Evolutionary conservation across 2,329 filamentous ascomycete species (phyloP).

Genomic region (Colletotrichum truncatum): DNA sequence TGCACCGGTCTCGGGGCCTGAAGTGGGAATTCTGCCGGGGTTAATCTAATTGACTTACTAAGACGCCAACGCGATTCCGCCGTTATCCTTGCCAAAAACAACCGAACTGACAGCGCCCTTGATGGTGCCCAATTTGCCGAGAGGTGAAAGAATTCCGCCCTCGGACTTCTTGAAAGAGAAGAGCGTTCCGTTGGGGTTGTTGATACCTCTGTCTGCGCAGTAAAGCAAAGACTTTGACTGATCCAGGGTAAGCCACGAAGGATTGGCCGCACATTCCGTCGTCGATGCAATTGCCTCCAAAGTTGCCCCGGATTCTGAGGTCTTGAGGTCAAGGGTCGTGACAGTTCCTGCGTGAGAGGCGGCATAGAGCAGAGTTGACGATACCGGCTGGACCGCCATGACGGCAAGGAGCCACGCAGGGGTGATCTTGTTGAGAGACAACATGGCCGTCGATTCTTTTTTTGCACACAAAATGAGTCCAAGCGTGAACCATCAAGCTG

Average conservation of each 20-base stretch:
- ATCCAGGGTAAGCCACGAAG: slow-evolving; percentile 30
- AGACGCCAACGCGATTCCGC: slow-evolving; percentile 31
- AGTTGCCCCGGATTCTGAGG: not conserved
- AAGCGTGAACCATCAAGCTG: not conserved
- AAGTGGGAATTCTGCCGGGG: not conserved
- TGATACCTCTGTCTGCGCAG: slow-evolving; percentile 24
- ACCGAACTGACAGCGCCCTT: slow-evolving; percentile 31
- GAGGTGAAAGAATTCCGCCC: slow-evolving; percentile 16
- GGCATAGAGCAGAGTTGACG: slow-evolving; percentile 54
- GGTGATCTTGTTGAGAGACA: slow-evolving; percentile 1
- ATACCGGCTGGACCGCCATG: slow-evolving; percentile 36
- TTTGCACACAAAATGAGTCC: not conserved
- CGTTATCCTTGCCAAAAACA: slow-evolving; percentile 24
- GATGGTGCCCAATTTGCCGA: slow-evolving; percentile 26
- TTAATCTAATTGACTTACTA: slow-evolving; percentile 27
- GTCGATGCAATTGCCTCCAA: slow-evolving; percentile 20
- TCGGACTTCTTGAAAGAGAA: slow-evolving; percentile 26
- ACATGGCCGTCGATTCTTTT: not conserved
- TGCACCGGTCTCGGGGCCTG: not conserved
- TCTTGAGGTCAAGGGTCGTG: slow-evolving; percentile 53
- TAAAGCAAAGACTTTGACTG: slow-evolving; percentile 27
- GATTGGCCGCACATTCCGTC: slow-evolving; percentile 29
- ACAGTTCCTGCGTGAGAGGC: slow-evolving; percentile 58
- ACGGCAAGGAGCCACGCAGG: slow-evolving; percentile 7
- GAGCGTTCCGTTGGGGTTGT: slow-evolving; percentile 24